Conservation (phyloP, 352 stramenopile species). For the Phytophthora colocasiae region DNA sequence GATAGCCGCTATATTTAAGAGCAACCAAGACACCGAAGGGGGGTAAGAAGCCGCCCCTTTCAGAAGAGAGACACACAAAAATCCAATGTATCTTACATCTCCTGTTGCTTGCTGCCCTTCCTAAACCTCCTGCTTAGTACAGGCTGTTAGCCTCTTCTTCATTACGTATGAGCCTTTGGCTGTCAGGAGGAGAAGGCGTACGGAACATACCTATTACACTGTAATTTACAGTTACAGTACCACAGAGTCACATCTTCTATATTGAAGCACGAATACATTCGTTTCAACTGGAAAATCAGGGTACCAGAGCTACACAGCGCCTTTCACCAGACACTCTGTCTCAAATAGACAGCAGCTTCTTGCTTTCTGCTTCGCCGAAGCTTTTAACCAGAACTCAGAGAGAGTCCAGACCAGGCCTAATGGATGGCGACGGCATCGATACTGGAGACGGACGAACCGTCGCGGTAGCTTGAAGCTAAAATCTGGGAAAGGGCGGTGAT, state of each 20-base stretch:
- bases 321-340: not conserved
- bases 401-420: not conserved
- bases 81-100: constrained; percentile 42
- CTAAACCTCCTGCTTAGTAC: too few species aligned
- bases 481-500: constrained; percentile 12
- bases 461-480: not conserved
- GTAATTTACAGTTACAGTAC: too few species aligned
- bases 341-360: not conserved
- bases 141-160: too few species aligned
- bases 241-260: not conserved
- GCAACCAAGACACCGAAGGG: constrained; percentile 18
- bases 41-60: constrained; percentile 3
- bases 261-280: too few species aligned
- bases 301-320: too few species aligned
- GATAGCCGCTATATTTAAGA: constrained; percentile 53
- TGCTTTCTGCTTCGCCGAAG: too few species aligned
- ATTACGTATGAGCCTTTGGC: too few species aligned
- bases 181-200: too few species aligned
- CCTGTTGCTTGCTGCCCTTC: too few species aligned
- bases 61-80: constrained; percentile 33
- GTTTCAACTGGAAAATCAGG: too few species aligned
- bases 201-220: too few species aligned
- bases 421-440: not conserved
- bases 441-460: not conserved
- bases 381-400: too few species aligned